Percentiles rank a stretch among this genome's conserved stretches.
Conservation (phyloP, 2,329 filamentous ascomycete species). For the Ceratocystis lukuohia region DNA sequence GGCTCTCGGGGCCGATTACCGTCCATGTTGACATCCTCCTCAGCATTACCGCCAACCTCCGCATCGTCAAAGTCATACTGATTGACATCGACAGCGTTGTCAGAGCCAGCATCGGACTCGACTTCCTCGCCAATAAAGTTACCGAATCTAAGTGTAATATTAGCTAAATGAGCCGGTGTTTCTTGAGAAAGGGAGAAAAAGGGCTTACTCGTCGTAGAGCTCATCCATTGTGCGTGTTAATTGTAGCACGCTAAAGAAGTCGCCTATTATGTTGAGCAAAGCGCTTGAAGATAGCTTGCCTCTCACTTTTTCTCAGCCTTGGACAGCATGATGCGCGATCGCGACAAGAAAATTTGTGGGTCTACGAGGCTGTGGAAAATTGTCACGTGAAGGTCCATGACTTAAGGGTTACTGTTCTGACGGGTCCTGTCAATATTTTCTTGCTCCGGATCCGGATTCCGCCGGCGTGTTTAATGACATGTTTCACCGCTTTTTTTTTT, state of each 20-base stretch:
- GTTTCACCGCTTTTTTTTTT: background rate
- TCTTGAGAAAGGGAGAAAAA: background rate
- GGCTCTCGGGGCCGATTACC: slow-evolving; percentile 33
- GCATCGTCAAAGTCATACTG: slow-evolving; percentile 76
- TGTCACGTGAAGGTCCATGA: slow-evolving; percentile 7
- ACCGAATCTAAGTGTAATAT: slow-evolving; percentile 54
- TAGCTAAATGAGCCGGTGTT: background rate
- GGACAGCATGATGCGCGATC: slow-evolving; percentile 18
- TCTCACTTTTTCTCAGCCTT: slow-evolving; percentile 16
- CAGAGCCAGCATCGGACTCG: slow-evolving; percentile 73
- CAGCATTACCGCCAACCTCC: slow-evolving; percentile 42
- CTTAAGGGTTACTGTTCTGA: background rate
- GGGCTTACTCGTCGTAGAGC: slow-evolving; percentile 77
- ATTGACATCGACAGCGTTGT: slow-evolving; percentile 57
- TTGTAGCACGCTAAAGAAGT: background rate
- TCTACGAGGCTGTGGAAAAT: slow-evolving; percentile 16
- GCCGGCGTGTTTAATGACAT: background rate
- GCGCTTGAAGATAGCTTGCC: background rate
- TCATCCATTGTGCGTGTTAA: slow-evolving; percentile 60
- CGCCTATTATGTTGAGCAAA: background rate
- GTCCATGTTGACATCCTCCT: slow-evolving; percentile 90
- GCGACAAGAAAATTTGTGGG: slow-evolving; percentile 20
- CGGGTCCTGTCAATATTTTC: background rate
- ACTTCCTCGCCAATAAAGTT: slow-evolving; percentile 94
- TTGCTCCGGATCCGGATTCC: background rate